Percentiles rank a stretch among this genome's conserved stretches.
These are phyloP conservation scores for Mortierella sp. DNA, from an alignment of 371 early-diverging fungal genomes.

Conservation along the genomic window DNA sequence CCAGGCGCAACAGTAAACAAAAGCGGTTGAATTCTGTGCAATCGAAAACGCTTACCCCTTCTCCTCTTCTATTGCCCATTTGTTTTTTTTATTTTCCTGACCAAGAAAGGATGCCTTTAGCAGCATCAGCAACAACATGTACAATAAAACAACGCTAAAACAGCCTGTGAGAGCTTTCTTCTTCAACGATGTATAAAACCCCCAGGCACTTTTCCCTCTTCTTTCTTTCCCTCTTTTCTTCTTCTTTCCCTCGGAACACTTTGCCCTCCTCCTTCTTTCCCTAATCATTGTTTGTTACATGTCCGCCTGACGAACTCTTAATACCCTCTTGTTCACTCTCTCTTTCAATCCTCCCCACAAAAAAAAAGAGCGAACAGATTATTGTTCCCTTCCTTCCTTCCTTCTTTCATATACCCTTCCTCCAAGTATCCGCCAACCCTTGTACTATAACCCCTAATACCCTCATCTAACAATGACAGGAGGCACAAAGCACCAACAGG, in stretches of 20 bases:
- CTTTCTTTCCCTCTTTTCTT: neutral
- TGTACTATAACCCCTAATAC: neutral
- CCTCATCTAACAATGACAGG: neutral
- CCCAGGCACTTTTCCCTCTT: neutral
- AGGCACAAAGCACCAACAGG: neutral
- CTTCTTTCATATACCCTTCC: neutral
- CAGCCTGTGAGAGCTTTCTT: neutral
- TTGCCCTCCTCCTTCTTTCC: neutral
- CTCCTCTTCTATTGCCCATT: neutral
- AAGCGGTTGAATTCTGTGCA: conserved; percentile 31
- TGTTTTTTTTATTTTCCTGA: neutral
- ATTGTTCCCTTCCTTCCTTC: neutral
- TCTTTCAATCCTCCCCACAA: neutral
- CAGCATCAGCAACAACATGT: neutral
- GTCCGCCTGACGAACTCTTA: neutral
- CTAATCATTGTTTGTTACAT: neutral
- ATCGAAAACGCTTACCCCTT: neutral
- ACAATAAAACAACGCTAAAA: neutral
- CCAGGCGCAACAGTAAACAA: neutral
- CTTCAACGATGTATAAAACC: neutral
- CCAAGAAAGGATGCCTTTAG: neutral
- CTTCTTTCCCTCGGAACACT: neutral
- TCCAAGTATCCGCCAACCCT: neutral
- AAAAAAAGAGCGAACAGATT: neutral
- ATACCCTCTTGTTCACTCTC: neutral